Evolutionary conservation across 257 asterid genomes (phyloP), one percentile per base, ranked within the genome.

Genomic region (Salvia splendens): DNA sequence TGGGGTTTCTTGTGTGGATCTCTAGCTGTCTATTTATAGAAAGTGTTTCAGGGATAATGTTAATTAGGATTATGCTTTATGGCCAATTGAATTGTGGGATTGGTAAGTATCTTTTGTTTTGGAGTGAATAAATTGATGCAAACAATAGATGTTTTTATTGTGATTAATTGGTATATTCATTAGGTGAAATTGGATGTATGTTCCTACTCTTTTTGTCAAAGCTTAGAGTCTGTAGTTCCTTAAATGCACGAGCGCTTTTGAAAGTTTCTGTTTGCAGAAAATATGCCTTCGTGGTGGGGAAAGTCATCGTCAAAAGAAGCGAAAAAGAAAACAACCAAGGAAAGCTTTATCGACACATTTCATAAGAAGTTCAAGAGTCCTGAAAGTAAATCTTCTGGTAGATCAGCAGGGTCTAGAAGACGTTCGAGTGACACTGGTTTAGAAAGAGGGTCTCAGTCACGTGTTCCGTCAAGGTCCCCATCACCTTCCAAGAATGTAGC

Each of bases 281-380:
- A 83, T 75, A 94, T 94, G 99, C 96, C 86, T 79, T 69, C 96
- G 79, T 94, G 96, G 96, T 91, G 95, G 96, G 89, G 89, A 67
- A 87, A 85, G 87, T 85, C 95, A 79, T 83, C 96, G 9, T 87
- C 96, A 16, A 94, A 94, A 81, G 96, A 91, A 60, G 79, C 89
- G 24, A 91, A 87, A 71, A 91, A 88, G 89, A 88, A 87, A 83
- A 67, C 84, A 68, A 56, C 86, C 57, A 88, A 82, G 85, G 96
- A 87, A 78, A 91, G 95, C 78, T 79, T 91, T 58, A 81, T 94
- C 17, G 96, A 88, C 69, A 77, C 96, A 51, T 67, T 85, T 38
- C 95, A 94, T 65, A 86, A 91, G 72, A 94, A 83, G 85, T 83
- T 94, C 72, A 88, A 79, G 81, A 80, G 78, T 74, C 87, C 95